phyloP scores from a whole-genome alignment of 352 stramenopile species.

The Phytophthora pistaciae region DNA sequence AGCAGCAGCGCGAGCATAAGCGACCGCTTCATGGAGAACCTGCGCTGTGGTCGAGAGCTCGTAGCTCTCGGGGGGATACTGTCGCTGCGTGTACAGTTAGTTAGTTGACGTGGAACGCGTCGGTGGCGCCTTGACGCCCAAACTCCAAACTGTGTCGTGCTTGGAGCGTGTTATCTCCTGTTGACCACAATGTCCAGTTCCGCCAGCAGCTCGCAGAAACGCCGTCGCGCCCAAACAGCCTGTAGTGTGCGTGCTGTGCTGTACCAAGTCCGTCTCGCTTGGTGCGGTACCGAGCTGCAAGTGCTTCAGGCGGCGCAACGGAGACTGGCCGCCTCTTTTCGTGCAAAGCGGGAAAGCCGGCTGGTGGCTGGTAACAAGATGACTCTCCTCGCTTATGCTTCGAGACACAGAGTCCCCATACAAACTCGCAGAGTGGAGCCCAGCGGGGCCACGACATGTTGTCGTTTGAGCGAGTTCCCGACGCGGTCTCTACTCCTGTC shows the following conservation, averaged over 20 bases:
- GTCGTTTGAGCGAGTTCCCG: conserved; percentile 18
- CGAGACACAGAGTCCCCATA: conserved; percentile 7
- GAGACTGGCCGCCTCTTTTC: conserved; percentile 37
- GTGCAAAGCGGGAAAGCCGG: conserved; percentile 28
- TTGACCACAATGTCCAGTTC: conserved; percentile 38
- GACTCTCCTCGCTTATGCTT: conserved; percentile 29
- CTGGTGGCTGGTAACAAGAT: conserved; percentile 39
- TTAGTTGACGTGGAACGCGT: conserved; percentile 2
- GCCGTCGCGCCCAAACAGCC: conserved; percentile 26
- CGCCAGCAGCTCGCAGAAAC: conserved; percentile 14
- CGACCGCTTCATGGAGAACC: conserved; percentile 29
- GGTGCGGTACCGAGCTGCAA: conserved; percentile 1
- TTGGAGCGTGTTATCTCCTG: background rate
- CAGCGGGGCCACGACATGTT: conserved; percentile 28
- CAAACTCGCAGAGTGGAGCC: conserved; percentile 18
- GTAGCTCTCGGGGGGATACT: background rate
- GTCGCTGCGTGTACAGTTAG: conserved; percentile 26
- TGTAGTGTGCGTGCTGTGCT: background rate
- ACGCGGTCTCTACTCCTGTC: conserved; percentile 14
- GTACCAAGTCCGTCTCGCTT: conserved; percentile 1
- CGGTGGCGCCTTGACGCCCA: background rate
- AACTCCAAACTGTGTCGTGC: conserved; percentile 16
- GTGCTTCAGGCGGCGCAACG: conserved; percentile 19
- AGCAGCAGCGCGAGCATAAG: conserved; percentile 28
- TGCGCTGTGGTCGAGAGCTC: background rate